phyloP scores from a whole-genome alignment of 2,329 filamentous ascomycete genomes.

The Fusarium nisikadoi region DNA sequence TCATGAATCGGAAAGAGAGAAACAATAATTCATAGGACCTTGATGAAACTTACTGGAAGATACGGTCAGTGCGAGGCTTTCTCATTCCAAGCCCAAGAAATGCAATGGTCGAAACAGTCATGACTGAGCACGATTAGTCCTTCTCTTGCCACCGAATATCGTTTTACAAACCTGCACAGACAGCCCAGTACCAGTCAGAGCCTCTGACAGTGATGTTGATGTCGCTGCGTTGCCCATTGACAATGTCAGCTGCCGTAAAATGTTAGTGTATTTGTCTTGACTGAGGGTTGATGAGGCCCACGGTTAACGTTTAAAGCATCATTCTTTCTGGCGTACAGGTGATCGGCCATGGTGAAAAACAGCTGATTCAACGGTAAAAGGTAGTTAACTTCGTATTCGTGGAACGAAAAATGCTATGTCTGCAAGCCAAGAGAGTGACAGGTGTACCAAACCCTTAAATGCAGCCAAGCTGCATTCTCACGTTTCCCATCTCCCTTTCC shows the following conservation, averaged over 20 bases:
- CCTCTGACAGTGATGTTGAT: conserved; percentile 68
- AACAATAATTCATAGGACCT: fast-evolving
- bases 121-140: conserved; percentile 62
- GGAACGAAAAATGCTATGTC: neutral
- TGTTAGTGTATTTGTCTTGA: fast-evolving
- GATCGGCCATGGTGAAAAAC: neutral
- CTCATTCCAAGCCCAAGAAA: conserved; percentile 63
- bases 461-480: neutral
- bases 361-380: neutral
- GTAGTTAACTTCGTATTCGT: neutral
- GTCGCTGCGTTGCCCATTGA: conserved; percentile 50
- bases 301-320: conserved; percentile 21
- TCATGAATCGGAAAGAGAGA: fast-evolving
- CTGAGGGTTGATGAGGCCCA: neutral
- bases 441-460: conserved; percentile 1
- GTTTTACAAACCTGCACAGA: neutral
- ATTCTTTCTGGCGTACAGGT: neutral
- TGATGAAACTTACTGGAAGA: conserved; percentile 57
- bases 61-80: conserved; percentile 64
- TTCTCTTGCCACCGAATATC: too few species aligned
- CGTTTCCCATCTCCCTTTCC: neutral
- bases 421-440: neutral
- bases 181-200: conserved; percentile 71
- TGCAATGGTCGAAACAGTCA: conserved; percentile 63
- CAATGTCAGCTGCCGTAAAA: neutral